Percentiles rank a stretch among this genome's conserved stretches.
Conservation (phyloP, 495 filamentous ascomycete species). For the Lophiostoma macrostomum region DNA sequence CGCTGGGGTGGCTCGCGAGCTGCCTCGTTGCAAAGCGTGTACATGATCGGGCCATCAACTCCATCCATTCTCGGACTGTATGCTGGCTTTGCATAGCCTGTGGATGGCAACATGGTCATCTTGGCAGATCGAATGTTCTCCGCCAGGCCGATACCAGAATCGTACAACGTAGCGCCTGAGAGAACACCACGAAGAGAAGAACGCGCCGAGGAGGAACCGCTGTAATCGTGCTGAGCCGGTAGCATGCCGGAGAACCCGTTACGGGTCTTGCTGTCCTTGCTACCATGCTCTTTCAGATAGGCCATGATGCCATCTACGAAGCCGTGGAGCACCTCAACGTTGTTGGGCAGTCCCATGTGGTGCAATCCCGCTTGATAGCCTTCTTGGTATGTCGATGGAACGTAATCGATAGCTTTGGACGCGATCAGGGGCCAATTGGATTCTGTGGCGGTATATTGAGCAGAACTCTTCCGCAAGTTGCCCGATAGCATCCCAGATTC, state of each 20-base stretch:
- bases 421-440: neutral
- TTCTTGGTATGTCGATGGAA: conserved; percentile 32
- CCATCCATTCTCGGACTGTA: neutral
- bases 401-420: conserved; percentile 2
- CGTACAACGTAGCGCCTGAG: neutral
- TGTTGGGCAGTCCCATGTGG: conserved; percentile 28
- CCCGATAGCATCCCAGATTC: neutral
- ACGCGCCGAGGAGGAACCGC: too few relatives aligned
- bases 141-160: conserved; percentile 24
- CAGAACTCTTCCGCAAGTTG: conserved; percentile 1
- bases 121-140: conserved; percentile 15
- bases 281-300: conserved; percentile 5
- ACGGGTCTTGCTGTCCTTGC: too few relatives aligned
- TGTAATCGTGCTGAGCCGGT: neutral
- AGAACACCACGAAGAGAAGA: conserved; percentile 5
- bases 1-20: neutral
- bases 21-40: conserved; percentile 6
- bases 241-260: too few relatives aligned
- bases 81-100: neutral
- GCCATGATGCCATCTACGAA: conserved; percentile 33
- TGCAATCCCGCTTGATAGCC: conserved; percentile 37
- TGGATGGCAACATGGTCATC: neutral
- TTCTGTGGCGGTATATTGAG: neutral
- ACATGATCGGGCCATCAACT: neutral
- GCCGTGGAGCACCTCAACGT: conserved; percentile 33